phyloP scores from a whole-genome alignment of 2,329 filamentous ascomycete species.

The Claviceps sp. region DNA sequence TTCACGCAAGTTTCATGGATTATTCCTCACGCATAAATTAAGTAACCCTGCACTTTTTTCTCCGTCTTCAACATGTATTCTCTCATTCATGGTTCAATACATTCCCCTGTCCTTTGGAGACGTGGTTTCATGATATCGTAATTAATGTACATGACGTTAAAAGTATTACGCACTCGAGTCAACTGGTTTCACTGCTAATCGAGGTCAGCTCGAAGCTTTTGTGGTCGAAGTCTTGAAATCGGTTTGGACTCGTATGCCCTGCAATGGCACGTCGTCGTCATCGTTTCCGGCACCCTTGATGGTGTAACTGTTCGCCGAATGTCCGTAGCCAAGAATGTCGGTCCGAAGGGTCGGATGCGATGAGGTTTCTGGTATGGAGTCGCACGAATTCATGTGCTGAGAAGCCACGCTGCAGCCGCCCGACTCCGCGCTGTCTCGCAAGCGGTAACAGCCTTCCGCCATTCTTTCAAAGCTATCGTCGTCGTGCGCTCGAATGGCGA shows the following conservation, averaged over 20 bases:
- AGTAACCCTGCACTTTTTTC: no score
- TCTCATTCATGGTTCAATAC: neutral
- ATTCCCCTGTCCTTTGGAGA: no score
- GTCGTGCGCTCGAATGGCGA: slow-evolving; percentile 4
- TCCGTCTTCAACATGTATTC: no score
- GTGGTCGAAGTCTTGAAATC: slow-evolving; percentile 19
- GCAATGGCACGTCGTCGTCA: slow-evolving; percentile 25
- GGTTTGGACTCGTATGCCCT: slow-evolving; percentile 24
- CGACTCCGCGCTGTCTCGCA: slow-evolving; percentile 19
- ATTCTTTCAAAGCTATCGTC: slow-evolving; percentile 7
- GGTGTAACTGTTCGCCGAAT: slow-evolving; percentile 19
- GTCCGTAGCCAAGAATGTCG: slow-evolving; percentile 18
- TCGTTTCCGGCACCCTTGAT: slow-evolving; percentile 14
- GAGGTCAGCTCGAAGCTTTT: neutral
- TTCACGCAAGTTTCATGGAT: no score
- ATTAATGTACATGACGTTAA: neutral
- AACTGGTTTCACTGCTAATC: neutral
- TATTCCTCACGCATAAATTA: no score
- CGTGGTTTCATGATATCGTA: neutral
- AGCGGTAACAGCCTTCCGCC: slow-evolving; percentile 16
- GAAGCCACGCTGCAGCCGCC: slow-evolving; percentile 7
- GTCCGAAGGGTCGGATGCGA: slow-evolving; percentile 17
- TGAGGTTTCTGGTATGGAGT: neutral
- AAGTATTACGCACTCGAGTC: neutral
- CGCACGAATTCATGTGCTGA: neutral